Base-by-base conservation (phyloP, 2,329 filamentous ascomycete species). In the Sporothrix schenckii region DNA sequence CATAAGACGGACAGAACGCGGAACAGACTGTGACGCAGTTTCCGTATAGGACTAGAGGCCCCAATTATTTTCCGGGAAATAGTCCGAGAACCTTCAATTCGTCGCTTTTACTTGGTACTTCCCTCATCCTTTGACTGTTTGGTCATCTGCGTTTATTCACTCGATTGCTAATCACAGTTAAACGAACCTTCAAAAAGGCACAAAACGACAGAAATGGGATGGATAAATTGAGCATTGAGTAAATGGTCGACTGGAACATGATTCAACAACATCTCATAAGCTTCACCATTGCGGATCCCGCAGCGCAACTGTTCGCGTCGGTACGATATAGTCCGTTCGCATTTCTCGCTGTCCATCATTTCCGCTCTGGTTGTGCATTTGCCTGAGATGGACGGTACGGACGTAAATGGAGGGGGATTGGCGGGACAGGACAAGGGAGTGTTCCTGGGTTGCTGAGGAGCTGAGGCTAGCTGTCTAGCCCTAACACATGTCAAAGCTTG, bases 291-390 rank as follows among this genome's bases (percentile, higher is more conserved):
- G 3, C 16, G 2, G 6, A n/a, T 10, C 21, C 5, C 49, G 49
- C 63, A 16, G 11, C 30, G 24, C 10, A 52, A 14, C 6, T 3
- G 9, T 24, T 52, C 19, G 19, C 47, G 7, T 41, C 49, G 19
- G 41, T n/a, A 10, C 63, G 30, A 66, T 66, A 66, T 66, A 66
- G 63, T 66, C 63, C 49, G 9, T 24, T 52, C 61, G 61, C 44
- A 24, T 3, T n/a, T 6, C 7, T 7, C 34, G 13, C 27, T 16
- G 63, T 53, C 11, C 49, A 53, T 53, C 49, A 41, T 53, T 53
- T 66, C 63, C 63, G n/a, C 49, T 66, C 63, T 53, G 7, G 19
- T 66, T 27, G 10, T 50, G 4, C 44, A 34, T 34, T 7, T n/a
- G 47, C 30, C 14, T 10, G 24, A n/a, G 16, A 49, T 14, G 61